A percentile compares a stretch with the other conserved stretches of the same genome.
phyloP scores from a whole-genome alignment of 495 filamentous ascomycete genomes.

The Aspergillus carlsbadensis region DNA sequence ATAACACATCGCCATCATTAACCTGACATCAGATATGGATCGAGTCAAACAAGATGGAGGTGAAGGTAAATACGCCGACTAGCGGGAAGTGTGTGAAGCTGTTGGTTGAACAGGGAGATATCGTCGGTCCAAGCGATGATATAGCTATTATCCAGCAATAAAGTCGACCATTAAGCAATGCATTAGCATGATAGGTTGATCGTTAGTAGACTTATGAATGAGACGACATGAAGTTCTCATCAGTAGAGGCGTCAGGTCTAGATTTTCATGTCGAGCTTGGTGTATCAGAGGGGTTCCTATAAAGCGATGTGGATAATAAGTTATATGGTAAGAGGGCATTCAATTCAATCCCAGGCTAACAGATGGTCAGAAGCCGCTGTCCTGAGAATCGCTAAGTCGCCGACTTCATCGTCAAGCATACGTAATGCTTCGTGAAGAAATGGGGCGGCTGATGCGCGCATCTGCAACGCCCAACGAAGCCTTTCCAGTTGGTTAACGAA shows the following conservation, averaged over 20 bases:
- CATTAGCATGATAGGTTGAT: not conserved
- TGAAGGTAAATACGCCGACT: not conserved
- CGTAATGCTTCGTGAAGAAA: constrained; percentile 22
- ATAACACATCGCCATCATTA: not conserved
- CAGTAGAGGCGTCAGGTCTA: no score
- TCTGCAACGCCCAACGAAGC: constrained; percentile 16
- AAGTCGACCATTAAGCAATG: not conserved
- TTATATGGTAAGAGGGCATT: not conserved
- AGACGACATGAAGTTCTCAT: no score
- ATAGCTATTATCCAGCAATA: constrained; percentile 2
- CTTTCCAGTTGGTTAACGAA: constrained; percentile 16
- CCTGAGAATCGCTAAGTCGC: constrained; percentile 18
- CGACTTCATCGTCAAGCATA: constrained; percentile 21
- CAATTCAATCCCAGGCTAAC: not conserved
- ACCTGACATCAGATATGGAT: not conserved
- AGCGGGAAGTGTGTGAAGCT: constrained; percentile 2
- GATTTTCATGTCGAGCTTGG: no score
- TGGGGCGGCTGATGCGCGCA: constrained; percentile 18
- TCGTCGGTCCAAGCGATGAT: constrained; percentile 2
- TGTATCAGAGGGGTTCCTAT: no score
- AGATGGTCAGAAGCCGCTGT: constrained; percentile 13
- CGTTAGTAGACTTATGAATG: no score
- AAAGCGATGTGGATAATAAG: no score
- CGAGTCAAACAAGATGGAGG: constrained; percentile 10
- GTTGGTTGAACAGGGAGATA: not conserved